Conservation (phyloP, 352 stramenopile species). For the Aphanomyces astaci region DNA sequence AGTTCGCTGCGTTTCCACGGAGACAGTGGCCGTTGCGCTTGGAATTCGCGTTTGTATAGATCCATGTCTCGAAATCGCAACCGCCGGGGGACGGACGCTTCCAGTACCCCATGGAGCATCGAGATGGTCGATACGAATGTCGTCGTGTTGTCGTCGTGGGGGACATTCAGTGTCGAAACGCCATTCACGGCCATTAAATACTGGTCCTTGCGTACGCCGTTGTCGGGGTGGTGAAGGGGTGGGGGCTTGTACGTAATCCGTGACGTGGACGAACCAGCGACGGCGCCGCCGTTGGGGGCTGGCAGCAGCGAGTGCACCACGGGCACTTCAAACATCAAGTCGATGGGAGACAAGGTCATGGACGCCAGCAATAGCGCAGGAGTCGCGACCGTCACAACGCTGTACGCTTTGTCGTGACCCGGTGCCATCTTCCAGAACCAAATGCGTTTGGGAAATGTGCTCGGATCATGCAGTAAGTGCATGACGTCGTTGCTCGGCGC, state of each 20-base stretch:
- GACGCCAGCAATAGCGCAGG: slow-evolving; percentile 28
- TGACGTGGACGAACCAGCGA: too few relatives aligned
- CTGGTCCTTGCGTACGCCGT: slow-evolving; percentile 30
- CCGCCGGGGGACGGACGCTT: slow-evolving; percentile 20
- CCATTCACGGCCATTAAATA: slow-evolving; percentile 40
- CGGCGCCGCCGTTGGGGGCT: background rate
- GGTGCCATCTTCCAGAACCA: slow-evolving; percentile 28
- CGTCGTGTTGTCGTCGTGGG: slow-evolving; percentile 6
- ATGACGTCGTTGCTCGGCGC: slow-evolving; percentile 30
- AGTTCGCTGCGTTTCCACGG: slow-evolving; percentile 30
- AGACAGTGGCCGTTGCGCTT: slow-evolving; percentile 29
- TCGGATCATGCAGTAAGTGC: slow-evolving; percentile 26
- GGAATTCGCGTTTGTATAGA: slow-evolving; percentile 32
- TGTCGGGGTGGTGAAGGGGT: too few relatives aligned
- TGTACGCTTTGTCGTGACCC: slow-evolving; percentile 26
- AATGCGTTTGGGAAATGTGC: slow-evolving; percentile 31
- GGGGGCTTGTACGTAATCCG: too few relatives aligned
- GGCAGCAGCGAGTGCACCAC: slow-evolving; percentile 30
- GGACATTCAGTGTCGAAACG: slow-evolving; percentile 30
- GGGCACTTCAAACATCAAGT: slow-evolving; percentile 40
- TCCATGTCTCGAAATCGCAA: slow-evolving; percentile 32
- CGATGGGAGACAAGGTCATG: slow-evolving; percentile 29
- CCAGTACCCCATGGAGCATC: slow-evolving; percentile 24
- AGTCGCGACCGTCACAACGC: slow-evolving; percentile 27
- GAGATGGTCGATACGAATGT: slow-evolving; percentile 6